Base-by-base conservation (phyloP, 306 rosid species). In the Elaeagnus macrophylla region DNA sequence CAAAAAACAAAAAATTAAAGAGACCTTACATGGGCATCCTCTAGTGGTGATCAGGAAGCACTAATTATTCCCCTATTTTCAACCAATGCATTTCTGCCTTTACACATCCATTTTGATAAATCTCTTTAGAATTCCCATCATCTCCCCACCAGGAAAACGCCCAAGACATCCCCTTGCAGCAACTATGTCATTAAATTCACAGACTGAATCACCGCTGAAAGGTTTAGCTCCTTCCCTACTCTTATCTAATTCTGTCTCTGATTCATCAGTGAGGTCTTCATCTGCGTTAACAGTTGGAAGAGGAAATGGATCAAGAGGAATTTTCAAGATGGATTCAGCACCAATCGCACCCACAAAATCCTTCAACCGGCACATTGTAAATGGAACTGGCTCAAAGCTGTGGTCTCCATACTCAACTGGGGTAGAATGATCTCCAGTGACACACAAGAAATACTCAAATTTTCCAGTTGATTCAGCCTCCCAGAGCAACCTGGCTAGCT, bases 381-480 rank as follows among this genome's bases (percentile, higher is more conserved):
- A 87, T 13, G 99, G 96, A 49, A 91, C 95, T 0, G 99, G 79
- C 75, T 91, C 99, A 39, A 82, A 91, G 82, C 99, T 91, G 65
- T 91, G 99, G 73, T 91, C 99, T 54, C 99, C 99, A 56, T 91
- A 91, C 66, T 91, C 99, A 51, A 91, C 96, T 35, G 99, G 99
- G 25, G 96, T 91, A 12, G 95, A 91, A 70, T 91, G 96, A 64
- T 91, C 95, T 46, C 95, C 96, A 1, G 99, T 87, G 66, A 87
- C 83, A 32, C 96, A 87, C 3, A 87, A 83, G 62, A 7, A 69
- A 71, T 76, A 91, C 62, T 82, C 77, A 65, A 82, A 87, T 0
- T 71, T 61, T 54, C 95, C 85, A 1, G 68, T 57, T 49, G 82
- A 72, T 69, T 91, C 96, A 56, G 75, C 84, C 65, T 84, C 84